phyloP scores from a whole-genome alignment of 2,329 filamentous ascomycete genomes.

The Colletotrichum echinochloae region DNA sequence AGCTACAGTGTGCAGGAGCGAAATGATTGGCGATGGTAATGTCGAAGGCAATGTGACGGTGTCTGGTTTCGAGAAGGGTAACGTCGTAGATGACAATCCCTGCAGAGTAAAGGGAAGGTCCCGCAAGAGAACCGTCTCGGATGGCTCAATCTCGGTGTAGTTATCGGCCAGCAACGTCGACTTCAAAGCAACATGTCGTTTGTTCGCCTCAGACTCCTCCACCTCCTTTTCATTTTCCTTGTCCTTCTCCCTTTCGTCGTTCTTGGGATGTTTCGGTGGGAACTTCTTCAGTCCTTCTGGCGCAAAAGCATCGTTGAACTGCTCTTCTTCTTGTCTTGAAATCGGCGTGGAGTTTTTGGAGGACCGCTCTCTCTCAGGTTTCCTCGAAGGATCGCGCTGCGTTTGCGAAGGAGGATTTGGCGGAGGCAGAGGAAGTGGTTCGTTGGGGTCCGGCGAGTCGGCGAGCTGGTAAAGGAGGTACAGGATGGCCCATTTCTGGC shows the following conservation, averaged over 20 bases:
- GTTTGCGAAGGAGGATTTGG: constrained; percentile 51
- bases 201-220: constrained; percentile 47
- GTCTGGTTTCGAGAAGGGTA: constrained; percentile 78
- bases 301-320: constrained; percentile 66
- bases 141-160: constrained; percentile 67
- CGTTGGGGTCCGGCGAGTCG: constrained; percentile 71
- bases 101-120: constrained; percentile 95
- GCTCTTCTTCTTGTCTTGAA: constrained; percentile 60
- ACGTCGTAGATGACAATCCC: constrained; percentile 86
- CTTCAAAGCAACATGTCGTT: constrained; percentile 66
- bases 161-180: constrained; percentile 69
- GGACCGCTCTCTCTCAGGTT: constrained; percentile 52
- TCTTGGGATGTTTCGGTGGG: constrained; percentile 55
- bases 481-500: constrained; percentile 96
- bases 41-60: constrained; percentile 81
- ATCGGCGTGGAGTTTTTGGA: constrained; percentile 52
- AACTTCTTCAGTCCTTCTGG: constrained; percentile 62
- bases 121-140: constrained; percentile 75
- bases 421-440: constrained; percentile 61
- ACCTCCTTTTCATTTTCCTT: constrained; percentile 49
- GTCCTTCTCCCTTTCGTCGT: constrained; percentile 51
- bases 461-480: constrained; percentile 89
- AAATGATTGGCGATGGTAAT: constrained; percentile 85
- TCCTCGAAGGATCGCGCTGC: constrained; percentile 49
- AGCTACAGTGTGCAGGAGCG: constrained; percentile 87